A percentile compares a stretch with the other conserved stretches of the same genome.
phyloP scores from a whole-genome alignment of 1,139 yeast species.

The Debaryomyces singareniensis region DNA sequence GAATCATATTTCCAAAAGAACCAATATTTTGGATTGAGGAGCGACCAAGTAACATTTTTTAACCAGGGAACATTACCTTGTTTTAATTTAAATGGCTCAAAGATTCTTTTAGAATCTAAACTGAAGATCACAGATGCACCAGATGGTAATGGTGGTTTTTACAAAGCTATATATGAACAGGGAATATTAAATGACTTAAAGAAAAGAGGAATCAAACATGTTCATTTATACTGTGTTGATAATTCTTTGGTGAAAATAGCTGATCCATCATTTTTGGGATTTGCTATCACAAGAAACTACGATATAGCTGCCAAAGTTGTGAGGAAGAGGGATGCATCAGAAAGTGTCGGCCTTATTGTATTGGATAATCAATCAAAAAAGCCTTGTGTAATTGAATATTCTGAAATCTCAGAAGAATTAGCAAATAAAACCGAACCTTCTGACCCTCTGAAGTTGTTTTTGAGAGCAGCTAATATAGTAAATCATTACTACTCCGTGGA shows the following conservation, averaged over 20 bases:
- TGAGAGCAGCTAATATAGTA: slow-evolving; percentile 95
- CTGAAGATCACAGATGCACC: slow-evolving; percentile 75
- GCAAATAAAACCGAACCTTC: slow-evolving; percentile 52
- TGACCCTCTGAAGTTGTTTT: slow-evolving; percentile 50
- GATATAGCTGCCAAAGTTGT: slow-evolving; percentile 93
- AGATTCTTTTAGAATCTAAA: slow-evolving; percentile 57
- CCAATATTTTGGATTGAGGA: slow-evolving; percentile 62
- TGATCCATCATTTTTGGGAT: slow-evolving; percentile 90
- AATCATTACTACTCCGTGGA: slow-evolving; percentile 90
- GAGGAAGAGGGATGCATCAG: slow-evolving; percentile 81
- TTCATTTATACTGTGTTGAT: slow-evolving; percentile 97
- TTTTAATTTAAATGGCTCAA: slow-evolving; percentile 61
- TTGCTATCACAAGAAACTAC: slow-evolving; percentile 59
- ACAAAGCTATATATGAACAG: slow-evolving; percentile 69
- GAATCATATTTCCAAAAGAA: slow-evolving; percentile 59
- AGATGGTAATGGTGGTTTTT: slow-evolving; percentile 97
- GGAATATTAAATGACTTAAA: slow-evolving; percentile 64
- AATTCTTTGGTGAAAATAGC: slow-evolving; percentile 89
- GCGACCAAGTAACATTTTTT: slow-evolving; percentile 64
- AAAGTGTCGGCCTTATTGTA: slow-evolving; percentile 90
- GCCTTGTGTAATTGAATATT: slow-evolving; percentile 93
- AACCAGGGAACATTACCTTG: slow-evolving; percentile 97
- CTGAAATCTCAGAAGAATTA: slow-evolving; percentile 75
- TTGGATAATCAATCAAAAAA: slow-evolving; percentile 49
- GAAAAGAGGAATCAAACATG: slow-evolving; percentile 70